Conservation (phyloP, 2,329 filamentous ascomycete species). For the Elsinoe fawcettii region DNA sequence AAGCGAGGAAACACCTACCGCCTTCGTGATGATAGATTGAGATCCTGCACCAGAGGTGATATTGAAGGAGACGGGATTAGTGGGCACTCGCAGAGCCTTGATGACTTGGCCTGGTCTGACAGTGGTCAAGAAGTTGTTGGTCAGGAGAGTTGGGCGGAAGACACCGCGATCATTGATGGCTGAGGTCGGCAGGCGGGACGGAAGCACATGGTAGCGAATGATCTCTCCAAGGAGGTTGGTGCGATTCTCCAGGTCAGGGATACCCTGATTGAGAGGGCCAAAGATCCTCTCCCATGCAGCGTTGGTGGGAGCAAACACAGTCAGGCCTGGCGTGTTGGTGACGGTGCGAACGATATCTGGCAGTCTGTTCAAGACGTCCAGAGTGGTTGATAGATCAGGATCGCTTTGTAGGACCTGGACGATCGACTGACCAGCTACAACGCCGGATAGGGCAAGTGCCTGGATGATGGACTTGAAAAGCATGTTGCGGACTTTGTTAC, state of each 20-base stretch:
- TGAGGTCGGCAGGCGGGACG: background rate
- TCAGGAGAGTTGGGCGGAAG: background rate
- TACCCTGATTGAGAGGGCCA: background rate
- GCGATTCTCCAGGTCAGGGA: conserved; percentile 2
- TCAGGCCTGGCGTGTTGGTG: background rate
- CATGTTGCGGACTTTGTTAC: background rate
- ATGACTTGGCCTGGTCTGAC: conserved; percentile 1
- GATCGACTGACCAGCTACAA: background rate
- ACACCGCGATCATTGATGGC: conserved; percentile 2
- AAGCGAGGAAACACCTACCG: background rate
- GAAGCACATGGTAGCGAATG: conserved; percentile 2
- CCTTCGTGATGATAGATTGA: conserved; percentile 8
- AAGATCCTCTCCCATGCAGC: background rate
- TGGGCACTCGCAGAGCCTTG: conserved; percentile 1
- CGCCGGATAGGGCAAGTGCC: background rate
- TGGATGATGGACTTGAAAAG: conserved; percentile 1
- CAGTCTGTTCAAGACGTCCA: background rate
- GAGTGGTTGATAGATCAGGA: background rate
- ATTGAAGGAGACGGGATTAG: background rate
- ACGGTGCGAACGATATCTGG: background rate
- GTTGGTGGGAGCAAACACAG: background rate
- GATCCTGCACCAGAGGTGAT: background rate
- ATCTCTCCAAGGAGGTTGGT: conserved; percentile 8
- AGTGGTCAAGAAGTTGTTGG: conserved; percentile 2
- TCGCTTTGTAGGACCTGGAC: background rate